Evolutionary conservation across 2,329 filamentous ascomycete genomes (phyloP), one percentile per base, ranked within the genome.

Genomic region (Colletotrichum sp.): DNA sequence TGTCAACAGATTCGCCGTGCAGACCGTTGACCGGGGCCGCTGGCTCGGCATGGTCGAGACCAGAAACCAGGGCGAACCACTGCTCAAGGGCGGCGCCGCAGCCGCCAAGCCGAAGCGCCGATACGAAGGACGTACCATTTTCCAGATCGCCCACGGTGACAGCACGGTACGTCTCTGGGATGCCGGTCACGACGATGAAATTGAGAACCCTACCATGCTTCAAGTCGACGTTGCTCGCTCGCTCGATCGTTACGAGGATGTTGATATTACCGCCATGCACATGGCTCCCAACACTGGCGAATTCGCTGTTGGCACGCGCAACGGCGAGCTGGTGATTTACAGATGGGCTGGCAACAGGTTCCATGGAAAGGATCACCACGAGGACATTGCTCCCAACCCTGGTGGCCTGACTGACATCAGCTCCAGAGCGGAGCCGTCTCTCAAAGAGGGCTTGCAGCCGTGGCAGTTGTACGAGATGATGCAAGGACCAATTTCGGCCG

Each of bases 161-260:
- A 95, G 96, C 69, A 98, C 95, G 0, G 89, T 99, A n/a, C 90
- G 96, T 36, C 88, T 99, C 8, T 99, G 96, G 96, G 97, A 99
- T 84, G 92, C 94, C 24, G 97, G 97, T 0, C 95, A 98, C 81
- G 95, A 92, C 16, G 97, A 99, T 81, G 95, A 98, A 81, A 94
- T 99, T 67, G 97, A 99, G 84, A 99, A 99, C 80, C 90, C 92
- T 15, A 88, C 89, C 6, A 90, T 95, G 69, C 87, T 99, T 28
- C 96, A 99, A 85, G 92, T 98, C 7, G 96, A 99, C 81, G 88
- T 99, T 49, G 94, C 95, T 8, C 91, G 95, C 78, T 95, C 96
- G 3, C 88, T 99, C 6, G 94, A 94, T 69, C 92, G 95, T n/a
- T 94, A 91, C 76, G 92, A 95, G 5, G 91, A 95, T 78, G 88